Percentiles rank a stretch among this genome's conserved stretches.
Evolutionary conservation across 768 basidiomycete species (phyloP).

Genomic region (Dictyophora rubrovolvata): DNA sequence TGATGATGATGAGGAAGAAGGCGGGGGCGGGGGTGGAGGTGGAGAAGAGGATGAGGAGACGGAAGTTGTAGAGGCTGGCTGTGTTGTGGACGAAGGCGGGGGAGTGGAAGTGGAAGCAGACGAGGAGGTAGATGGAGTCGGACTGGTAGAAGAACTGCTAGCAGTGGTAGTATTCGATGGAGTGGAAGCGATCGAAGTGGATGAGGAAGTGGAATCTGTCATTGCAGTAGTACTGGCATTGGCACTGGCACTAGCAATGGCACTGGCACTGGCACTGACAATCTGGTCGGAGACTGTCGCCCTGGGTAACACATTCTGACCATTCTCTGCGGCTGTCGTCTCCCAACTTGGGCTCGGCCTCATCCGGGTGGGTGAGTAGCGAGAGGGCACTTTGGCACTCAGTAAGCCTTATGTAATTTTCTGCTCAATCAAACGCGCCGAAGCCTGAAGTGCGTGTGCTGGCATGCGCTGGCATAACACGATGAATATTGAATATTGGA

Average conservation of each 20-base stretch:
- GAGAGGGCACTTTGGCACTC: not conserved
- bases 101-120: not conserved
- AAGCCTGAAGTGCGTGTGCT: no score
- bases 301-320: not conserved
- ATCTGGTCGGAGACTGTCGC: not conserved
- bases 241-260: no score
- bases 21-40: not conserved
- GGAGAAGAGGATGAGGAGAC: not conserved
- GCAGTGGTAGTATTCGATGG: not conserved
- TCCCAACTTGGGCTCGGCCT: not conserved
- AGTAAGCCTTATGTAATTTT: no score
- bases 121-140: not conserved
- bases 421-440: no score
- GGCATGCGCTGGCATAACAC: no score
- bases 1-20: not conserved
- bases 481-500: no score
- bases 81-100: not conserved
- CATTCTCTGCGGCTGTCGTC: no score
- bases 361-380: not conserved
- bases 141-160: not conserved
- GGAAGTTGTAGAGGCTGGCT: not conserved
- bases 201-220: no score
- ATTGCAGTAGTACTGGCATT: no score
- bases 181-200: no score
- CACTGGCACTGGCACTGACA: no score